These are phyloP conservation scores for Mycena maculata DNA, from an alignment of 768 basidiomycete species.

Conservation along the genomic window DNA sequence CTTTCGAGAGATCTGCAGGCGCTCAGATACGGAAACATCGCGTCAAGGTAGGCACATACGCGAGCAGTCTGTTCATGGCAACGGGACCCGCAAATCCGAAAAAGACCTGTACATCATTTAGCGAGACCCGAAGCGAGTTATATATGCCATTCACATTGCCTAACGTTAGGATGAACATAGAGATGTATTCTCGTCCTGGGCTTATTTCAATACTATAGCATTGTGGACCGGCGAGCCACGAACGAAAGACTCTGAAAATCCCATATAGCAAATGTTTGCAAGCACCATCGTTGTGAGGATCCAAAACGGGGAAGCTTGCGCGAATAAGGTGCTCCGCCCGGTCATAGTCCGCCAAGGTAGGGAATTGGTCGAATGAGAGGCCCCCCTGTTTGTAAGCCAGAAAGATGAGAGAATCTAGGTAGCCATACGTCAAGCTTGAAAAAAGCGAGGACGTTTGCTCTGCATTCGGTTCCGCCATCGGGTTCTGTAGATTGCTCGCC, in stretches of 20 bases:
- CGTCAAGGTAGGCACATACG: constrained; percentile 36
- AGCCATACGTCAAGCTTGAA: constrained; percentile 47
- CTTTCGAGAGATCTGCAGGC: constrained; percentile 40
- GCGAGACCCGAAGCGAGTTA: neutral
- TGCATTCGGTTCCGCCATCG: constrained; percentile 41
- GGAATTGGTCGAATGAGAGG: constrained; percentile 53
- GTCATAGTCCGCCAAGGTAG: constrained; percentile 63
- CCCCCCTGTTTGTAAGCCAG: constrained; percentile 50
- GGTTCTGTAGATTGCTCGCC: constrained; percentile 34
- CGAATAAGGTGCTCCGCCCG: constrained; percentile 47
- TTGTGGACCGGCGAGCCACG: neutral
- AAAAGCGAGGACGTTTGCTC: constrained; percentile 52
- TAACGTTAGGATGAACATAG: neutral
- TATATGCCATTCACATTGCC: neutral
- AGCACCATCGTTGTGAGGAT: constrained; percentile 10
- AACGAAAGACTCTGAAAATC: constrained; percentile 23
- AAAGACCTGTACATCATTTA: neutral
- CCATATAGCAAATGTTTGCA: constrained; percentile 18
- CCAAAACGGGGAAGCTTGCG: constrained; percentile 45
- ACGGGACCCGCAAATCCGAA: constrained; percentile 47
- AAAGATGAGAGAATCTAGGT: constrained; percentile 56
- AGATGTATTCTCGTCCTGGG: constrained; percentile 17
- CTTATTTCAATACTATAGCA: neutral
- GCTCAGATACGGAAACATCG: neutral
- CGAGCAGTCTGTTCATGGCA: constrained; percentile 53